phyloP scores from a whole-genome alignment of 75 land plant genomes.

The Pinus taeda region DNA sequence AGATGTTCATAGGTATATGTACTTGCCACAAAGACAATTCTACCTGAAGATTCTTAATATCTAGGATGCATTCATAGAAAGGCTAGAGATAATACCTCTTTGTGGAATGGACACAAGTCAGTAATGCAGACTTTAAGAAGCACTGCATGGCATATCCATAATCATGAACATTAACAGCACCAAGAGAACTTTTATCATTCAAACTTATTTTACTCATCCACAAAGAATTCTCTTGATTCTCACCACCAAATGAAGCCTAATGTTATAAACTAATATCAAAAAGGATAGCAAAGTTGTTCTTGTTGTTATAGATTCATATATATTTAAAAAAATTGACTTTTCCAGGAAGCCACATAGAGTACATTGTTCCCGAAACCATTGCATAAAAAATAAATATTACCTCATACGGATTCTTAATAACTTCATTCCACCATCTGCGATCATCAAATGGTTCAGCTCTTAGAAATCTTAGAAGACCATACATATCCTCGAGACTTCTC shows the following conservation, averaged over 20 bases:
- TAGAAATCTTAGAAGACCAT: conserved; percentile 82
- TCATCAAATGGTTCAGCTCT: conserved; percentile 74
- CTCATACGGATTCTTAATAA: conserved; percentile 91
- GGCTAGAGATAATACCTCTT: neutral
- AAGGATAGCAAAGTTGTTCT: neutral
- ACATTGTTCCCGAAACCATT: neutral
- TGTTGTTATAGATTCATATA: neutral
- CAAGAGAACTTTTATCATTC: neutral
- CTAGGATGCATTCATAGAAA: neutral
- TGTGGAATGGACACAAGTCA: too few species aligned
- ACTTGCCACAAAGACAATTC: neutral
- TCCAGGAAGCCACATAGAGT: neutral
- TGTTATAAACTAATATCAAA: neutral
- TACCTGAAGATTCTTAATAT: neutral
- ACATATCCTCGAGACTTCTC: conserved; percentile 83
- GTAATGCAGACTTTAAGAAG: too few species aligned
- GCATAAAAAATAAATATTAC: conserved; percentile 23
- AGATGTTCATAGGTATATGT: neutral
- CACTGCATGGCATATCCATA: neutral
- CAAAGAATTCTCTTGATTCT: neutral
- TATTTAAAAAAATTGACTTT: neutral
- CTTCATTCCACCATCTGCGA: conserved; percentile 82
- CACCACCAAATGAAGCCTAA: conserved; percentile 9
- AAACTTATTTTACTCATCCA: neutral
- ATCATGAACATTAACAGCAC: neutral